Conservation (phyloP, 2,329 filamentous ascomycete genomes). For the Sporothrix euskadiensis region DNA sequence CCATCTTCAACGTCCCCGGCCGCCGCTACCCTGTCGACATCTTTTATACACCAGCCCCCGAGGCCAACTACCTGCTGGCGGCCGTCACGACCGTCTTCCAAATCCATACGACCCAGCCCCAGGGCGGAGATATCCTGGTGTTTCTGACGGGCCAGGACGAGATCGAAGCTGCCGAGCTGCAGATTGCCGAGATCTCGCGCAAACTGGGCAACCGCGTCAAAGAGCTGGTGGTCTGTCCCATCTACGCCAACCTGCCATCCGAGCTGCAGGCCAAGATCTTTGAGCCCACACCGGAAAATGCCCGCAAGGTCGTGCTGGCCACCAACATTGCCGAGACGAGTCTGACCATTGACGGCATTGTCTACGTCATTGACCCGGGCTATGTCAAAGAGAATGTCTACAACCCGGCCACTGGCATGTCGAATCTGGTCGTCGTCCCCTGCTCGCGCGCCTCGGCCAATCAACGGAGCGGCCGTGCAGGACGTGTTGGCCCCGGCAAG, state of each 20-base stretch:
- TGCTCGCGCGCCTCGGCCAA: constrained; percentile 91
- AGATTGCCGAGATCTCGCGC: constrained; percentile 79
- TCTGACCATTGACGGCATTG: constrained; percentile 92
- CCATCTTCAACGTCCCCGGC: constrained; percentile 93
- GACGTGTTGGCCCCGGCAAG: constrained; percentile 87
- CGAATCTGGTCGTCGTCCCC: constrained; percentile 84
- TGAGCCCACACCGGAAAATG: constrained; percentile 80
- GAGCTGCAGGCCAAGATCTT: constrained; percentile 94
- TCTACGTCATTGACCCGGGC: constrained; percentile 93
- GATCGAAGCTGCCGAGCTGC: constrained; percentile 83
- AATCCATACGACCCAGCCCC: constrained; percentile 81
- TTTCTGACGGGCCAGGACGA: constrained; percentile 97
- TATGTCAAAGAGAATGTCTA: constrained; percentile 96
- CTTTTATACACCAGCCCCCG: constrained; percentile 85
- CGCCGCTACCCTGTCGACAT: constrained; percentile 87
- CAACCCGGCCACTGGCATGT: constrained; percentile 89
- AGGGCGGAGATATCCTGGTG: constrained; percentile 82
- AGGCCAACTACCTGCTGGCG: constrained; percentile 90
- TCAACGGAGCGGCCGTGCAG: constrained; percentile 88
- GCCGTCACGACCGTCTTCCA: constrained; percentile 93
- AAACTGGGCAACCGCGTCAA: constrained; percentile 83
- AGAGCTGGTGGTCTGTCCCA: constrained; percentile 86
- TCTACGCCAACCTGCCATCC: constrained; percentile 90
- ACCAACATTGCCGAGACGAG: constrained; percentile 98
- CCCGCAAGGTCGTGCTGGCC: constrained; percentile 87